Conservation (phyloP, 2,329 filamentous ascomycete species). For the Aspergillus bombycis region DNA sequence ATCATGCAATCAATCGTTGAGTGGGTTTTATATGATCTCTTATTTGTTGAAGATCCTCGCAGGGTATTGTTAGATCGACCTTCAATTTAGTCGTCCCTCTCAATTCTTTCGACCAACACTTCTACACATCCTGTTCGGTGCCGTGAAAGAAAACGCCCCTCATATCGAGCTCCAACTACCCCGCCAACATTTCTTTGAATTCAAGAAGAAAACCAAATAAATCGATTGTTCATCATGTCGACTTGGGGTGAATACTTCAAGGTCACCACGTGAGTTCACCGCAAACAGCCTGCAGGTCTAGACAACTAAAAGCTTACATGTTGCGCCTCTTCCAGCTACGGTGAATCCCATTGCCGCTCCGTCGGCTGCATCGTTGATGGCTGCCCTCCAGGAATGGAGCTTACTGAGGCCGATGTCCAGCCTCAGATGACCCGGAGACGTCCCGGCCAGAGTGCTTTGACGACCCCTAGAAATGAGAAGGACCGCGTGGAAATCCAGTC, state of each 20-base stretch:
- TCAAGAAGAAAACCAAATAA: background rate
- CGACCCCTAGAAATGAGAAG: conserved; percentile 90
- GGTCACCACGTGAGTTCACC: conserved; percentile 73
- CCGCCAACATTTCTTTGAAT: background rate
- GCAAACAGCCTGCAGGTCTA: background rate
- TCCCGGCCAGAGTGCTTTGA: conserved; percentile 86
- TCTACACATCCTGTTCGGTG: background rate
- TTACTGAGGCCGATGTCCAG: conserved; percentile 87
- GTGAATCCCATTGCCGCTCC: conserved; percentile 87
- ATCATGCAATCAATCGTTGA: background rate
- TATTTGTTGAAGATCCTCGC: background rate
- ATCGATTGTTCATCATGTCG: conserved; percentile 64
- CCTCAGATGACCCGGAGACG: conserved; percentile 89
- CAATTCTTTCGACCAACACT: background rate
- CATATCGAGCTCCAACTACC: background rate
- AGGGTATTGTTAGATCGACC: background rate
- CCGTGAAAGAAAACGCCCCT: background rate
- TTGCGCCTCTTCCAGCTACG: conserved; percentile 56
- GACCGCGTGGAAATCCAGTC: conserved; percentile 91
- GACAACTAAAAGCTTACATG: conserved; percentile 5
- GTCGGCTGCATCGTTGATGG: conserved; percentile 96
- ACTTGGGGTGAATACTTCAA: conserved; percentile 82
- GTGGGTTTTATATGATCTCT: background rate
- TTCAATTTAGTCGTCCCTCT: background rate
- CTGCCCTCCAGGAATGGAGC: conserved; percentile 81